phyloP scores from a whole-genome alignment of 176 grass and related monocot genomes.

The Sorghum bicolor region DNA sequence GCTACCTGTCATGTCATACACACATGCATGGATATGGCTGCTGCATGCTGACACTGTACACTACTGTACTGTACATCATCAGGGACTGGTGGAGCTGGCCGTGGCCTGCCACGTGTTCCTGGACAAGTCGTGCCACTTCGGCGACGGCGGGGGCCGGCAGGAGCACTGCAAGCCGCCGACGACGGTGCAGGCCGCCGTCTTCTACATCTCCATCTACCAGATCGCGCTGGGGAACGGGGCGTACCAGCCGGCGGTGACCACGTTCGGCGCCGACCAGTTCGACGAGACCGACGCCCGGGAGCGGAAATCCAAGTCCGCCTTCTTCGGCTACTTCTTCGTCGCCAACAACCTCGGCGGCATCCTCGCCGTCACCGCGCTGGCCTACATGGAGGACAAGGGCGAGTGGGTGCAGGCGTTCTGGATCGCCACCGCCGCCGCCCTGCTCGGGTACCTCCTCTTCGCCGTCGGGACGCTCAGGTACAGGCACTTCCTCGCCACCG shows the following conservation, averaged over 20 bases:
- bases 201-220: conserved; percentile 56
- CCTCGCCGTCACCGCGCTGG: conserved; percentile 40
- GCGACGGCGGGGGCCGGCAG: neutral
- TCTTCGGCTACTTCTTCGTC: conserved; percentile 67
- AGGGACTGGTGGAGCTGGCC: conserved; percentile 53
- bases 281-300: conserved; percentile 34
- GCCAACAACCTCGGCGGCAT: conserved; percentile 57
- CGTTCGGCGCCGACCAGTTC: conserved; percentile 63
- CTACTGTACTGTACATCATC: no score
- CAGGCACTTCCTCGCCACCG: conserved; percentile 41
- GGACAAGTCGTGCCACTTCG: conserved; percentile 31
- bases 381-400: conserved; percentile 52
- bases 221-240: conserved; percentile 56
- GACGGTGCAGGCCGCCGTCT: neutral
- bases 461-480: conserved; percentile 32
- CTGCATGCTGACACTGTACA: no score
- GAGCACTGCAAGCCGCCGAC: conserved; percentile 37
- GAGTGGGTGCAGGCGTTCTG: conserved; percentile 39
- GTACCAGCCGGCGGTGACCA: conserved; percentile 45
- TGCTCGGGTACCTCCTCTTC: conserved; percentile 26
- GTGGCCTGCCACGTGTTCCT: conserved; percentile 43
- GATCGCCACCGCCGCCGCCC: conserved; percentile 29
- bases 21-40: no score
- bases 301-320: conserved; percentile 48
- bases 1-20: no score